Base-by-base conservation (phyloP, 1,139 yeast genomes). In the Yamadazyma conglobata region DNA sequence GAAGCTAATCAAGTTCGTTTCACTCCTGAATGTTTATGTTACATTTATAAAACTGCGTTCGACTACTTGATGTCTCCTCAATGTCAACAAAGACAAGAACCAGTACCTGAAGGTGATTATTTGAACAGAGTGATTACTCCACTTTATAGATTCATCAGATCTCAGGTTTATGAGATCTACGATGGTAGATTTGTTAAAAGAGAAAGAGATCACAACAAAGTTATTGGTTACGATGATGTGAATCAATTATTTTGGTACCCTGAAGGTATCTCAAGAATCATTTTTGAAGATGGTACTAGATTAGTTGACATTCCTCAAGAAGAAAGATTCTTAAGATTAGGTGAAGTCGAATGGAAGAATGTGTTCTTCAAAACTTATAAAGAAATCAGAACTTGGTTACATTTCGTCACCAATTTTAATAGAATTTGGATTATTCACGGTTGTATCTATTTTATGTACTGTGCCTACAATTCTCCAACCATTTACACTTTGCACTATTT, bases 201-300 rank as follows among this genome's bases (percentile, higher is more conserved):
- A 60, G 98, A 91, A 72, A 84, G 76, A 52, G 98, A 91, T 62
- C 98, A 93, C 68, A 84, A 88, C 69, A 75, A 84, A 56, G 77
- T 91, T 46, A 81, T 91, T 54, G 98, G 98, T 60, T 91, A 91
- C 59, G 99, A 91, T 69, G 98, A 93, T 70, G 94, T 91, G 40
- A 91, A 93, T 64, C 99, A 93, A 70, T 76, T 91, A 50, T 91
- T 91, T 67, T 91, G 99, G 98, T 93, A 91, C 64, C 97, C 98
- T 25, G 97, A 91, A 65, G 99, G 98, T 71, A 84, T 91, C 49
- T 84, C 93, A 40, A 82, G 94, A 65, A 89, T 91, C 52, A 75
- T 83, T 30, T 77, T 89, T 53, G 89, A 83, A 55, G 97, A 91
- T 58, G 95, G 95, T 43, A 70, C 95, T 20, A 80, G 95, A 58